phyloP scores from a whole-genome alignment of 106 monocot genomes.

The Allium cepa region DNA sequence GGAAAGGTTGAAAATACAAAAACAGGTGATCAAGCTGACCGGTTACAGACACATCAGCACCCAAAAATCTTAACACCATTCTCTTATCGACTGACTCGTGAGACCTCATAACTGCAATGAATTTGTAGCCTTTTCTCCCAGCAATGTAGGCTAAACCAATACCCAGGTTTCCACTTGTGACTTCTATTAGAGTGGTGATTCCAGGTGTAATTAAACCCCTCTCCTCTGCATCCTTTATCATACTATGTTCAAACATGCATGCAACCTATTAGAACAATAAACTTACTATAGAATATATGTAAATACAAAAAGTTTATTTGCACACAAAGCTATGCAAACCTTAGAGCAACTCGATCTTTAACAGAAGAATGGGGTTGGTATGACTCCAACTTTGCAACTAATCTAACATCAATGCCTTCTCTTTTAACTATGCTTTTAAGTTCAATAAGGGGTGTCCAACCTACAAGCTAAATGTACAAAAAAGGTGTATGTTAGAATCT shows the following conservation, averaged over 20 bases:
- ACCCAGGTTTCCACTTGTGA: conserved; percentile 84
- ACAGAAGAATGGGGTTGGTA: conserved; percentile 86
- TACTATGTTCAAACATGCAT: conserved; percentile 30
- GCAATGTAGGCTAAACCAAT: conserved; percentile 49
- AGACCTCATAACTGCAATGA: conserved; percentile 56
- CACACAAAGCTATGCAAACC: conserved; percentile 19
- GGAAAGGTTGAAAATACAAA: no score
- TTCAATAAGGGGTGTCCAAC: conserved; percentile 86
- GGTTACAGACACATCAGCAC: conserved; percentile 53
- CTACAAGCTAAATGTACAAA: conserved; percentile 47
- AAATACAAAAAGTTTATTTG: no score
- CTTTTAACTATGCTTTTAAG: conserved; percentile 41
- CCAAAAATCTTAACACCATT: conserved; percentile 58
- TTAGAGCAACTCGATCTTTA: conserved; percentile 74
- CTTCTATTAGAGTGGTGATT: conserved; percentile 51
- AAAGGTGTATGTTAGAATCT: no score
- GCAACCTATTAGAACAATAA: no score
- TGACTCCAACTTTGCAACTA: conserved; percentile 69
- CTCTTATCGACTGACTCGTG: conserved; percentile 55
- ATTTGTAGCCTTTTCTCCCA: conserved; percentile 70
- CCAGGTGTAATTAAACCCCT: conserved; percentile 71
- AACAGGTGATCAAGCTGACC: conserved; percentile 16
- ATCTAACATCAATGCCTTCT: conserved; percentile 42
- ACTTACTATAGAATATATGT: no score
- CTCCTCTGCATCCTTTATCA: conserved; percentile 92